Evolutionary conservation across 2,329 filamentous ascomycete species (phyloP), one percentile per base, ranked within the genome.

Genomic region (Verticillium nonalfalfae): DNA sequence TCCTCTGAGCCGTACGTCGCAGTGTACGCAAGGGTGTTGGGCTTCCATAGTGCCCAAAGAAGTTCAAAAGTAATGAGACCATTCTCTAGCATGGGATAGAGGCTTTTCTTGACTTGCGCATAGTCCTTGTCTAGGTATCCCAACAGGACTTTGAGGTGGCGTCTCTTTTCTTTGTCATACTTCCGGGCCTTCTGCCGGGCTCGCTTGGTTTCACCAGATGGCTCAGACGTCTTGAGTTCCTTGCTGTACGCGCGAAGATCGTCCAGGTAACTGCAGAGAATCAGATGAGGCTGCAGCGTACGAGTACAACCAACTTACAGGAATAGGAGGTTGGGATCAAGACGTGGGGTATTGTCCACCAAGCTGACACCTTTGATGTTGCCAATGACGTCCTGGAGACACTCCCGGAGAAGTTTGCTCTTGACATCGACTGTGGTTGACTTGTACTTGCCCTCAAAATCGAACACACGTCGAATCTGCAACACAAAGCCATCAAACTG

Each of bases 31-130:
- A 96, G 84, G 0, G 90, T 92, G 68, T 92, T 90, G 0, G 93
- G 93, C 70, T 95, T 96, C 83, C 90, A 96, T 3, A 97, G 76
- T 0, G 92, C 91, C 93, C 93, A 96, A 1, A 96, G 78, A 2
- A 96, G 81, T 61, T 97, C 91, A 67, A 93, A 97, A 0, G 91
- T 96, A 71, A 96, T 96, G 55, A 92, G 86, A 9, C 91, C 91
- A 36, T 88, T 90, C 65, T 92, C 85, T 1, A 96, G 79, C 75
- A 97, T 85, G 0, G 91, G 90, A 66, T 93, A 89, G 0, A 97
- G 81, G 1, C 88, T 82, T 40, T 92, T 91, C 71, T 94, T 93
- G 38, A 83, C 87, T 18, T 90, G 82, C 1, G 86, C 85, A 69
- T 91, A 97, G 73, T 97, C 93, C 63, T 88, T 85, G 67, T 93